Evolutionary conservation across 2,329 filamentous ascomycete species (phyloP).

Genomic region (Xylariaceae sp.): DNA sequence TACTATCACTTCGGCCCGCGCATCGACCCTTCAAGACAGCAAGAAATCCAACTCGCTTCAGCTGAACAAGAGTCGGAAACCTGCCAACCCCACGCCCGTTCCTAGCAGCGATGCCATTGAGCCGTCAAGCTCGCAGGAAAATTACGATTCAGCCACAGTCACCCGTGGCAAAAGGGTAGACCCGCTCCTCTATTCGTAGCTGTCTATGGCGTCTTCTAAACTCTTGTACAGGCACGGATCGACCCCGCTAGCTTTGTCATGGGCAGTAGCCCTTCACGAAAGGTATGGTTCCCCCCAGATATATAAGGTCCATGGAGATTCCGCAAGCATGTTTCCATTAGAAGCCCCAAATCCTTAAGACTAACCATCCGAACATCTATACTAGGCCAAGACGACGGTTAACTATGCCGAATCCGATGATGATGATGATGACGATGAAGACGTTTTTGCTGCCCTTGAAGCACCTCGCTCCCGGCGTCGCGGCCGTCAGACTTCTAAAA

Average conservation of each 20-base stretch:
- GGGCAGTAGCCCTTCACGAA: constrained; percentile 70
- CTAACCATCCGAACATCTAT: background rate
- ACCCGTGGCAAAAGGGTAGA: constrained; percentile 38
- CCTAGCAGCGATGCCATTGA: constrained; percentile 74
- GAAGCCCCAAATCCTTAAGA: background rate
- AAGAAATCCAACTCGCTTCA: constrained; percentile 42
- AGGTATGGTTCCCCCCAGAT: constrained; percentile 47
- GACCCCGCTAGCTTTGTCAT: constrained; percentile 37
- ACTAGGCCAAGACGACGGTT: constrained; percentile 51
- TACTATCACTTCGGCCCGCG: constrained; percentile 21
- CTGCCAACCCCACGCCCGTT: constrained; percentile 58
- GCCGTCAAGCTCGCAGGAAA: constrained; percentile 63
- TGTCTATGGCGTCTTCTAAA: constrained; percentile 40
- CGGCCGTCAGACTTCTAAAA: constrained; percentile 49
- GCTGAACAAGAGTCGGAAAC: constrained; percentile 34
- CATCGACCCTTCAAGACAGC: constrained; percentile 42
- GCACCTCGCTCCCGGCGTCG: constrained; percentile 37
- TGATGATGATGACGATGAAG: constrained; percentile 72
- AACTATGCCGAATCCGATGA: constrained; percentile 85
- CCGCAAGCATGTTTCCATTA: background rate
- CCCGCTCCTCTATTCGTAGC: constrained; percentile 46
- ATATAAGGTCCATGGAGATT: background rate
- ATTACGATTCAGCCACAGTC: constrained; percentile 42
- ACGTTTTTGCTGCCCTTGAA: constrained; percentile 52
- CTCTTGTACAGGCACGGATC: constrained; percentile 35